Evolutionary conservation across 192 early-diverging fungal genomes (phyloP).

Genomic region (Physocladia obscura): DNA sequence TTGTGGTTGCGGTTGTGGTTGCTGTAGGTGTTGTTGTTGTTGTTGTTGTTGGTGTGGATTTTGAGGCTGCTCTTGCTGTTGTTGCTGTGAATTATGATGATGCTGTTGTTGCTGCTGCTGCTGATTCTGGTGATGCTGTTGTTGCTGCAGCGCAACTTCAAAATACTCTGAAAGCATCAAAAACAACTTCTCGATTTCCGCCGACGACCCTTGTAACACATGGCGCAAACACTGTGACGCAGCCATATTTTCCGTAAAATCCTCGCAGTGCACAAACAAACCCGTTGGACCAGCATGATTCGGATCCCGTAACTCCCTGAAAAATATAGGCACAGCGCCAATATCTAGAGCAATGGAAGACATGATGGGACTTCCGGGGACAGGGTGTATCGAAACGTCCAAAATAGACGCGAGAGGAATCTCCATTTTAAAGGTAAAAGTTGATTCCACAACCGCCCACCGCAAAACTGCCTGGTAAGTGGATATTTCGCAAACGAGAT

Average conservation of each 20-base stretch:
- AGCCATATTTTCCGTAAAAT: constrained; percentile 38
- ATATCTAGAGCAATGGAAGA: constrained; percentile 16
- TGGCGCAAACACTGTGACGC: constrained; percentile 24
- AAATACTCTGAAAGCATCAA: constrained; percentile 10
- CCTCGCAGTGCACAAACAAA: constrained; percentile 28
- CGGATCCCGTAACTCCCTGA: constrained; percentile 11
- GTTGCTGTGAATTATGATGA: neutral
- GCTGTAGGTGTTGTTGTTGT: too few species aligned
- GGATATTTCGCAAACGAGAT: constrained; percentile 21
- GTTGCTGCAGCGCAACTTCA: neutral
- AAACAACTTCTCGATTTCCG: constrained; percentile 11
- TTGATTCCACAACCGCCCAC: constrained; percentile 29
- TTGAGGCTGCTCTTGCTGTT: neutral
- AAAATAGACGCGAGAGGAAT: constrained; percentile 27
- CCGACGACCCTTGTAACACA: constrained; percentile 23
- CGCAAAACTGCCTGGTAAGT: neutral
- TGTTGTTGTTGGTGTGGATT: neutral
- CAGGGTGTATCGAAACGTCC: constrained; percentile 22
- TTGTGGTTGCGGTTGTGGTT: too few species aligned
- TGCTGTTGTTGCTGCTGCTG: neutral
- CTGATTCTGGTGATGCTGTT: constrained; percentile 4
- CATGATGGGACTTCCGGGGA: constrained; percentile 11
- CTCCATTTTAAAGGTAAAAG: constrained; percentile 32
- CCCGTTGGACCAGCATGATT: neutral
- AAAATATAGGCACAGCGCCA: constrained; percentile 12